A percentile compares a stretch with the other conserved stretches of the same genome.
Evolutionary conservation across 2,329 filamentous ascomycete genomes (phyloP).

Genomic region (Aspergillus fumigatiaffinis): DNA sequence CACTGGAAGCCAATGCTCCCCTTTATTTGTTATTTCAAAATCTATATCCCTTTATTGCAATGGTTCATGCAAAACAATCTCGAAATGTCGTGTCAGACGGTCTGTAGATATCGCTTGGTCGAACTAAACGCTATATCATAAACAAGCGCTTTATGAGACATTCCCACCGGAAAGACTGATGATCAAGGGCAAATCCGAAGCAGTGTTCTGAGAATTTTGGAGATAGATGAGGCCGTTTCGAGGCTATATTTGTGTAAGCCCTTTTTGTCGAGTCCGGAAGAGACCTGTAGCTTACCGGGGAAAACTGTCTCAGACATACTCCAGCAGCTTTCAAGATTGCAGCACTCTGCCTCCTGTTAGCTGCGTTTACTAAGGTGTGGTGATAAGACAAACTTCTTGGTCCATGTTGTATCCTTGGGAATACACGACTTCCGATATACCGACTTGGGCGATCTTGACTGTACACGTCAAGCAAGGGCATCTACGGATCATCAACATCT

Average conservation of each 20-base stretch:
- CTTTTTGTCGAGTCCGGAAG: constrained; percentile 1
- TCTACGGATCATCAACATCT: constrained; percentile 26
- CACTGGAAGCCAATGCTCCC: neutral
- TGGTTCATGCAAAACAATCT: neutral
- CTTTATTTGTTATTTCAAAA: neutral
- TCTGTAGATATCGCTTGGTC: neutral
- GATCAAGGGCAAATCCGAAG: neutral
- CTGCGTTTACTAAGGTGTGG: neutral
- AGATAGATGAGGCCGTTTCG: constrained; percentile 63
- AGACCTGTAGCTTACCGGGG: constrained; percentile 55
- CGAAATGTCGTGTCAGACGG: neutral
- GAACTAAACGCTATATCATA: neutral
- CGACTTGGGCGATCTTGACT: constrained; percentile 97
- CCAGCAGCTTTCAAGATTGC: constrained; percentile 79
- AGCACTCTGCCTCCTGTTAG: constrained; percentile 55
- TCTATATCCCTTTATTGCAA: neutral
- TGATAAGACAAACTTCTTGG: constrained; percentile 48
- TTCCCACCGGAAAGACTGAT: neutral
- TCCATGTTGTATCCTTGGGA: constrained; percentile 95
- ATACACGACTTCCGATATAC: constrained; percentile 93
- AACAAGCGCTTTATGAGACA: neutral
- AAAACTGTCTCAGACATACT: constrained; percentile 81
- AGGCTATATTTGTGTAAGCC: constrained; percentile 43
- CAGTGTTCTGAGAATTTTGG: constrained; percentile 37
- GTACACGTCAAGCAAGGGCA: constrained; percentile 97